Evolutionary conservation across 2,329 filamentous ascomycete species (phyloP).

Genomic region (Colletotrichum destructivum): DNA sequence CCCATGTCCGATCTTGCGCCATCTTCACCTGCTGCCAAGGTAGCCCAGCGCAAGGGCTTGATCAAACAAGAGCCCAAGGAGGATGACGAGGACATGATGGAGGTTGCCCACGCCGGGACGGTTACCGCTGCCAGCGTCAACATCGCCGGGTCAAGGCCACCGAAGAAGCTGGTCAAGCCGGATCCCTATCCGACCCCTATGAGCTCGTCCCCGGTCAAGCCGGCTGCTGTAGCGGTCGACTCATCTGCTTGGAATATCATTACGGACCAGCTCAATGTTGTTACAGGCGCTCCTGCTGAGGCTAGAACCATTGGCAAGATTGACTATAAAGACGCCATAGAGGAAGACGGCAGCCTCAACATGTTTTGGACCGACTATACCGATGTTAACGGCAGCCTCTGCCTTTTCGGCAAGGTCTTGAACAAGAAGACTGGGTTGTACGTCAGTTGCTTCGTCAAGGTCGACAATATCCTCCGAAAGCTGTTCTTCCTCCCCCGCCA

Average conservation of each 20-base stretch:
- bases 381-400: conserved; percentile 91
- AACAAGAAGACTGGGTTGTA: conserved; percentile 86
- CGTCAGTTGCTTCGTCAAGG: conserved; percentile 94
- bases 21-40: conserved; percentile 89
- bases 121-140: conserved; percentile 83
- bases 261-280: conserved; percentile 86
- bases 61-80: conserved; percentile 66
- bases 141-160: conserved; percentile 83
- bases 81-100: conserved; percentile 87
- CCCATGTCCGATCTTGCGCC: conserved; percentile 89
- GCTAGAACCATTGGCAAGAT: conserved; percentile 82
- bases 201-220: conserved; percentile 82
- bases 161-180: conserved; percentile 81
- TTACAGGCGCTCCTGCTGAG: conserved; percentile 80
- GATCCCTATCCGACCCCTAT: conserved; percentile 78
- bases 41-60: conserved; percentile 78
- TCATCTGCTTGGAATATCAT: conserved; percentile 91
- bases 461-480: conserved; percentile 94
- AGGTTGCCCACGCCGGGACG: conserved; percentile 83
- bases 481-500: conserved; percentile 92
- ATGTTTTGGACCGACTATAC: conserved; percentile 99
- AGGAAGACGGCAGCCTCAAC: conserved; percentile 90
- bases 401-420: conserved; percentile 95
- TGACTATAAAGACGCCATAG: conserved; percentile 86
- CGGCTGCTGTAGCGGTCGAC: conserved; percentile 75